Evolutionary conservation across 768 basidiomycete genomes (phyloP).

Genomic region (Naganishia randhawae): DNA sequence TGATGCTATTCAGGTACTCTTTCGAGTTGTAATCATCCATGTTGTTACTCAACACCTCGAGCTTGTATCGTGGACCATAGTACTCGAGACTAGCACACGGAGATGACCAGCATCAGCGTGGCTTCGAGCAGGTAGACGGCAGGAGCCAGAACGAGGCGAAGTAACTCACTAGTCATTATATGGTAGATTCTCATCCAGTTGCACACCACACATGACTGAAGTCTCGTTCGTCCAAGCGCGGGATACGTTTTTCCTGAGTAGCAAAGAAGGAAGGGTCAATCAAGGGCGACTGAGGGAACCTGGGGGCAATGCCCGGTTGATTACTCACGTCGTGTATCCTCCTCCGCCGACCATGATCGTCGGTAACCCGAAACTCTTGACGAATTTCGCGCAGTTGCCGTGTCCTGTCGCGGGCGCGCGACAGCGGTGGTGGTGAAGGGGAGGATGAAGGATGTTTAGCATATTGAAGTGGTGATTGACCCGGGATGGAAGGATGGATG

Average conservation of each 20-base stretch:
- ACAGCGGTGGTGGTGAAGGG: too few species aligned
- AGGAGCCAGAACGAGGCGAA: neutral
- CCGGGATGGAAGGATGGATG: conserved; percentile 16
- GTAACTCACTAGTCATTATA: conserved; percentile 52
- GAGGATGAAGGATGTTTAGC: neutral
- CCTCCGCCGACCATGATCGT: conserved; percentile 90
- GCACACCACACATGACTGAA: conserved; percentile 83
- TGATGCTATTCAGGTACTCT: conserved; percentile 74
- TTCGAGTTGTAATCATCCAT: conserved; percentile 88
- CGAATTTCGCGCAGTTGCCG: conserved; percentile 80
- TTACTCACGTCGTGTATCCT: conserved; percentile 74
- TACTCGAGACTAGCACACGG: conserved; percentile 93
- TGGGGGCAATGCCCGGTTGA: neutral
- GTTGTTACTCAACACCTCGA: conserved; percentile 86
- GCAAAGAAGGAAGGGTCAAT: neutral
- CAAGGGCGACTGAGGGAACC: neutral
- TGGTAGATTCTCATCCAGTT: conserved; percentile 55
- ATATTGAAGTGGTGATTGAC: too few species aligned
- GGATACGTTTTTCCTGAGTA: conserved; percentile 82
- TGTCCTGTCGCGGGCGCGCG: conserved; percentile 59
- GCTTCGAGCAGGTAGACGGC: neutral
- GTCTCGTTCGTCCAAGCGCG: conserved; percentile 96
- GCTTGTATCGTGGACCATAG: conserved; percentile 89
- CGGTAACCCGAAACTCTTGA: conserved; percentile 76
- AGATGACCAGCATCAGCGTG: conserved; percentile 52